Evolutionary conservation across 768 basidiomycete genomes (phyloP).

Genomic region (Chiua virens): DNA sequence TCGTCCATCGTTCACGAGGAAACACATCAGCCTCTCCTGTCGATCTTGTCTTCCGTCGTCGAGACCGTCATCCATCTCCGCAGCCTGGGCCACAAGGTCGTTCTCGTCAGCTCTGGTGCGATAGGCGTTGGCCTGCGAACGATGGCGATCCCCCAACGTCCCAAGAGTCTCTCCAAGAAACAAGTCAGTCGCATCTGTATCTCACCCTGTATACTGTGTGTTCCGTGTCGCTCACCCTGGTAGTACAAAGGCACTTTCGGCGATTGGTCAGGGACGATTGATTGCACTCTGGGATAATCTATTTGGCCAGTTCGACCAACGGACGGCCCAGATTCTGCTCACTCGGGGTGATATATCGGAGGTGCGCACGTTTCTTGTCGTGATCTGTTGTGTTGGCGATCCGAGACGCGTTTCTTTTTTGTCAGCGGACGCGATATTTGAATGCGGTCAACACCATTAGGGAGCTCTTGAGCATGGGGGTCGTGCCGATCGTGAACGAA

Average conservation of each 20-base stretch:
- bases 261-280: conserved; percentile 94
- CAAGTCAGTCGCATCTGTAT: conserved; percentile 57
- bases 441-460: conserved; percentile 96
- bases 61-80: conserved; percentile 85
- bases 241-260: conserved; percentile 78
- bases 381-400: neutral
- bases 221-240: conserved; percentile 15
- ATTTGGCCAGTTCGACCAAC: conserved; percentile 90
- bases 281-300: conserved; percentile 98
- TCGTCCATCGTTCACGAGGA: conserved; percentile 96
- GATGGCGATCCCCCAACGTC: conserved; percentile 79
- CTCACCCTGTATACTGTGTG: neutral
- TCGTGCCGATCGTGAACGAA: conserved; percentile 98
- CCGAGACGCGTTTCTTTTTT: conserved; percentile 8
- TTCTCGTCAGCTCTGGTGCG: conserved; percentile 96
- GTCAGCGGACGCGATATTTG: conserved; percentile 87
- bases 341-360: conserved; percentile 98
- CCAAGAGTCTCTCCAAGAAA: conserved; percentile 86
- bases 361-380: conserved; percentile 46
- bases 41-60: conserved; percentile 87
- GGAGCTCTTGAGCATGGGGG: conserved; percentile 89
- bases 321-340: conserved; percentile 91
- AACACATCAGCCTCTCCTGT: conserved; percentile 88
- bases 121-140: conserved; percentile 93
- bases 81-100: conserved; percentile 85